Percentiles rank a stretch among this genome's conserved stretches.
Evolutionary conservation across 495 filamentous ascomycete species (phyloP).

Genomic region (Aspergillus egyptiacus): DNA sequence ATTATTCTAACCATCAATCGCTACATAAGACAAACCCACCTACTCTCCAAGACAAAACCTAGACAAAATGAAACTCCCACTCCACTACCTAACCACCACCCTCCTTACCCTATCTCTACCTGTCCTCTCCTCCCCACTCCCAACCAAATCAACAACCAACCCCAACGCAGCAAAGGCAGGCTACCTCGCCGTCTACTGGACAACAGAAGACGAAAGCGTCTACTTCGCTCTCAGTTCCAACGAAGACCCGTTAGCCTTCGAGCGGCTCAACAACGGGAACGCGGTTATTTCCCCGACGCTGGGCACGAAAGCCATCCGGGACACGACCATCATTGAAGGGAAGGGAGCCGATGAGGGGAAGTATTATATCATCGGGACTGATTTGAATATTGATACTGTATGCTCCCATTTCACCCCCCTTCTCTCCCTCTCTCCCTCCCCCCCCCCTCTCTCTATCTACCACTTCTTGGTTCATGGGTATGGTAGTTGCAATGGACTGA

Average conservation of each 20-base stretch:
- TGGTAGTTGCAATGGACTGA: not conserved
- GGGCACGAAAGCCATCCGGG: conserved; percentile 14
- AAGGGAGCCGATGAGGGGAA: conserved; percentile 11
- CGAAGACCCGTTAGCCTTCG: conserved; percentile 5
- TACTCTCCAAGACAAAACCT: too few species aligned
- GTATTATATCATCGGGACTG: conserved; percentile 18
- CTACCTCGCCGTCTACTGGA: conserved; percentile 17
- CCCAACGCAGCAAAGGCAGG: conserved; percentile 11
- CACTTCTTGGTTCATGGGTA: too few species aligned
- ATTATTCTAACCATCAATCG: too few species aligned
- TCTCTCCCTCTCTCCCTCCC: not conserved
- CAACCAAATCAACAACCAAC: not conserved
- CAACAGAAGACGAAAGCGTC: conserved; percentile 16
- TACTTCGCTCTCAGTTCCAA: conserved; percentile 18
- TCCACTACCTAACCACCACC: not conserved
- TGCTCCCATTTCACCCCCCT: not conserved
- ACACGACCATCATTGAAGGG: conserved; percentile 10
- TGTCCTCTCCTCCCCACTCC: not conserved
- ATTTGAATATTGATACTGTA: conserved; percentile 15
- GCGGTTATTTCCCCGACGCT: conserved; percentile 12
- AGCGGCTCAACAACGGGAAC: conserved; percentile 5
- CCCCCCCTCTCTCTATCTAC: too few species aligned
- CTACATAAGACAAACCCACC: too few species aligned
- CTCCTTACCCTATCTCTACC: not conserved
- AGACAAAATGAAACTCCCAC: conserved; percentile 3